Evolutionary conservation across 2,329 filamentous ascomycete species (phyloP).

Genomic region (Penicillium griseofulvum): DNA sequence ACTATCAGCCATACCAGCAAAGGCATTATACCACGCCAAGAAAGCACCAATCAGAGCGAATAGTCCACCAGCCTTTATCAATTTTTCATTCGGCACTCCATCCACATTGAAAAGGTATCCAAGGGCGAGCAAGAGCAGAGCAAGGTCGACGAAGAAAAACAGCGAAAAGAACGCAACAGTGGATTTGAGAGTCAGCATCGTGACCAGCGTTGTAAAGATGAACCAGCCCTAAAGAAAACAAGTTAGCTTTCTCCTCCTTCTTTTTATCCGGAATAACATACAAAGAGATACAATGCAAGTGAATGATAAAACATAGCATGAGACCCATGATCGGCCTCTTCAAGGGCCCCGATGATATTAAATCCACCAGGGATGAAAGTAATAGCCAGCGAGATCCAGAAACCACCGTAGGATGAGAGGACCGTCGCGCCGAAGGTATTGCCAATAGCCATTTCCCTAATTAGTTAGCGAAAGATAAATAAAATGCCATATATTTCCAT

Average conservation of each 20-base stretch:
- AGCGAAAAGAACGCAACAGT: conserved; percentile 72
- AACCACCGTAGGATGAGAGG: conserved; percentile 72
- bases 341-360: conserved; percentile 53
- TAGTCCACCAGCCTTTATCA: conserved; percentile 48
- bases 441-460: conserved; percentile 72
- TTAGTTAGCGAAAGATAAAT: neutral
- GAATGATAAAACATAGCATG: conserved; percentile 53
- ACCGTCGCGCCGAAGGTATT: conserved; percentile 79
- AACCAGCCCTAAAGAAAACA: conserved; percentile 60
- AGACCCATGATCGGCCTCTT: conserved; percentile 23
- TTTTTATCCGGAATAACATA: neutral
- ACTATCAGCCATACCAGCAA: conserved; percentile 56
- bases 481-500: neutral
- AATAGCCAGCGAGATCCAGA: conserved; percentile 72
- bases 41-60: conserved; percentile 56
- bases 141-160: conserved; percentile 70
- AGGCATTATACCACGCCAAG: conserved; percentile 55
- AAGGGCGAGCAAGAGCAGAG: conserved; percentile 67
- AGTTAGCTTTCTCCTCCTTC: neutral
- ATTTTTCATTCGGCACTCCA: conserved; percentile 10
- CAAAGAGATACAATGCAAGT: conserved; percentile 64
- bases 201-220: conserved; percentile 72
- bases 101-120: conserved; percentile 53
- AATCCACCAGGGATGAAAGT: conserved; percentile 64
- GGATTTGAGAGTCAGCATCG: conserved; percentile 69